Conservation (phyloP, 306 rosid species). For the Lathyrus sativus region DNA sequence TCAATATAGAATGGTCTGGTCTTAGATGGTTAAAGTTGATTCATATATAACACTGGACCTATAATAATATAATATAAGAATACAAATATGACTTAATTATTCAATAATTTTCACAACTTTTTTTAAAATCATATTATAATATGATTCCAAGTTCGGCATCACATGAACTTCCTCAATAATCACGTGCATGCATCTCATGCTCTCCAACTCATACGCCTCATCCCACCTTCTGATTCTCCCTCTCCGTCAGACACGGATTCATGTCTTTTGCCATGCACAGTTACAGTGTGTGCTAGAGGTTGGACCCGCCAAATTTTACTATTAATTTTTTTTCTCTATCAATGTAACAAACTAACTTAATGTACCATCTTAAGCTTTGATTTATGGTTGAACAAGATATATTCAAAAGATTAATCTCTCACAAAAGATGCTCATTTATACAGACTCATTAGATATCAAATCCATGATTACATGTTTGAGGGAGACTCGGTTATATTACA, state of each 20-base stretch:
- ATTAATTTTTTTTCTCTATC: not conserved
- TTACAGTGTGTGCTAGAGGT: too few species aligned
- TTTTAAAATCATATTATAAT: too few species aligned
- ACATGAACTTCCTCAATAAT: too few species aligned
- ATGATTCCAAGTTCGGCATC: too few species aligned
- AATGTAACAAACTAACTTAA: not conserved
- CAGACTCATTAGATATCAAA: not conserved
- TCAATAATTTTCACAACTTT: too few species aligned
- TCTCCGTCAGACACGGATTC: not conserved
- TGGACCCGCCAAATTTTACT: too few species aligned
- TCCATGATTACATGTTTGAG: not conserved
- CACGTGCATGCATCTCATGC: not conserved
- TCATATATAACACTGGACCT: too few species aligned
- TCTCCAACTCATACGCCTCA: not conserved
- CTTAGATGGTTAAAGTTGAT: too few species aligned
- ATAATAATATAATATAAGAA: too few species aligned
- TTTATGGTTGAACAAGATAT: not conserved
- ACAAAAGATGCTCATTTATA: not conserved
- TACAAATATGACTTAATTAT: too few species aligned
- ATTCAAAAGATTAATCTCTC: too few species aligned
- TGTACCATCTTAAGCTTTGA: not conserved
- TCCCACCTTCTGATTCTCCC: not conserved
- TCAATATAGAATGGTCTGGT: too few species aligned
- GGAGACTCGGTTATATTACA: not conserved
- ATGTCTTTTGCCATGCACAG: not conserved